Percentiles rank a stretch among this genome's conserved stretches.
Evolutionary conservation across 495 filamentous ascomycete genomes (phyloP).

Genomic region (Annulohypoxylon moriforme): DNA sequence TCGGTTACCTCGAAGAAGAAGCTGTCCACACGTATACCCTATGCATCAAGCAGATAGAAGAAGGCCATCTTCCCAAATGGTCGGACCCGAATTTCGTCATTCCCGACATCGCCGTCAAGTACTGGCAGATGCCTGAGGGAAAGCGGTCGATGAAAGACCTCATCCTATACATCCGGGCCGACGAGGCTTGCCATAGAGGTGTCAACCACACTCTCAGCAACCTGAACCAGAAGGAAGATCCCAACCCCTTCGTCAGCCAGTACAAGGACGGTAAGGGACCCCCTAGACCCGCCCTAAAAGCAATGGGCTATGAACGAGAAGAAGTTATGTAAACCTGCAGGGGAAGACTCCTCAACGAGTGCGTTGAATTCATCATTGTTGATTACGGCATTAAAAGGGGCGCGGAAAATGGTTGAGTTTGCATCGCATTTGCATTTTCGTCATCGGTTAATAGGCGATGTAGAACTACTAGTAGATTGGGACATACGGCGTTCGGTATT

Average conservation of each 20-base stretch:
- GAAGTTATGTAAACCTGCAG: slow-evolving; percentile 73
- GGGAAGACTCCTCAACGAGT: background rate
- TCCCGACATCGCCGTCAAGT: slow-evolving; percentile 87
- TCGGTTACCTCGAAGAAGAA: slow-evolving; percentile 97
- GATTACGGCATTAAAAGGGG: background rate
- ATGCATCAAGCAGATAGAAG: slow-evolving; percentile 85
- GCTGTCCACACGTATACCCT: slow-evolving; percentile 95
- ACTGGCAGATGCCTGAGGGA: slow-evolving; percentile 93
- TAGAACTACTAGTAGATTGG: slow-evolving; percentile 21
- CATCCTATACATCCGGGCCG: slow-evolving; percentile 87
- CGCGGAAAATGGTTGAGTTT: background rate
- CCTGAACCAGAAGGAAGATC: slow-evolving; percentile 81
- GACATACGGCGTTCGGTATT: slow-evolving; percentile 26
- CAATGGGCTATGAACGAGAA: slow-evolving; percentile 81
- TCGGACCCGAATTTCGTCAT: slow-evolving; percentile 71
- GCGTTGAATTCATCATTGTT: slow-evolving; percentile 6
- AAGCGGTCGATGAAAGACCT: slow-evolving; percentile 85
- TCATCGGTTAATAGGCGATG: background rate
- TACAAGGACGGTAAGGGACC: slow-evolving; percentile 71
- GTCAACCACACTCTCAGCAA: slow-evolving; percentile 96
- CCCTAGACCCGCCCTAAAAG: slow-evolving; percentile 73
- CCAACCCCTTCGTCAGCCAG: slow-evolving; percentile 86
- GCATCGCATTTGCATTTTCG: slow-evolving; percentile 5
- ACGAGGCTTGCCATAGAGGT: slow-evolving; percentile 96
- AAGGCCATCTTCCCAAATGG: slow-evolving; percentile 86